Base-by-base conservation (phyloP, 2,329 filamentous ascomycete genomes). In the Sporothrix schenckii region DNA sequence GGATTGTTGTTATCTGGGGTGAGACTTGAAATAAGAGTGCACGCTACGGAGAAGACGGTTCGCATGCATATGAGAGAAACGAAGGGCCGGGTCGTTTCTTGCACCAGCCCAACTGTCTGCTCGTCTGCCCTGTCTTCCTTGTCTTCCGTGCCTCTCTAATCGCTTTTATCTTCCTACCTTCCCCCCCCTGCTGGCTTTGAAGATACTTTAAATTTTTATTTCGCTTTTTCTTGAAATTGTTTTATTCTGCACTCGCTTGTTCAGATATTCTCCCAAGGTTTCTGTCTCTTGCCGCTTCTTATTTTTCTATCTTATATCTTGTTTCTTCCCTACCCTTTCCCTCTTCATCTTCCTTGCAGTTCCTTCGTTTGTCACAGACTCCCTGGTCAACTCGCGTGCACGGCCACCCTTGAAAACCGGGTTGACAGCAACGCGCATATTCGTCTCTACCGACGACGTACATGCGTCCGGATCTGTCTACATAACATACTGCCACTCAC, bases 351-450 rank as follows among this genome's bases (percentile, higher is more conserved):
- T 61, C 68, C 50, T 71, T 27, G 16, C 69, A 50, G 63, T 30
- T 67, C 16, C 44, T 67, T n/a, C 39, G 24, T 39, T 54, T 69
- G 52, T 69, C 34, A 70, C 41, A 52, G 67, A 58, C 41, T 66
- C 68, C 70, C 72, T 65, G 58, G 68, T 72, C 70, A 47, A 68
- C 56, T 69, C 56, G 61, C 27, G 71, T 70, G 71, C 72, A 72
- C 72, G 72, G 69, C 68, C 69, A 68, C 50, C 68, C 69, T 70
- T 34, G 71, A 72, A 67, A 65, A 49, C 71, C 67, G 56, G 70
- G 69, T 69, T 73, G 56, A 65, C 63, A 60, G 52, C 60, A 21
- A 69, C 44, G 34, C 39, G 67, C 63, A 68, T 34, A 66, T 44
- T 60, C 69, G n/a, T 24, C 21, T 21, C 30, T 70, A 39, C 63